Base-by-base conservation (phyloP, 1,284 basidiomycete genomes). In the Sporisorium graminicola region DNA sequence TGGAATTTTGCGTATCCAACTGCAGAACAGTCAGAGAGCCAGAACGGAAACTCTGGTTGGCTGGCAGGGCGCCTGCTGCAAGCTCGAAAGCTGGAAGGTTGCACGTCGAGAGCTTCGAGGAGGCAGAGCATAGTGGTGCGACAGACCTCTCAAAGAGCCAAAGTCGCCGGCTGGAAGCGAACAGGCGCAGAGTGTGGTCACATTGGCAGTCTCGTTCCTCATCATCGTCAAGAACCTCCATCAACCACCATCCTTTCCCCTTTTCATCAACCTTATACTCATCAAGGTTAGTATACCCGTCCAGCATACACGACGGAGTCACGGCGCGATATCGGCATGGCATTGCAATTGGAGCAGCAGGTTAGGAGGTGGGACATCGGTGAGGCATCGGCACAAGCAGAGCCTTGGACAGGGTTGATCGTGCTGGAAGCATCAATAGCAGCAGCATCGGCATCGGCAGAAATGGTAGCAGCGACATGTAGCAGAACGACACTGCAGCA, bases 201-300 rank as follows among this genome's bases (percentile, higher is more conserved):
- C 27, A 10, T 20, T 18, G n/a, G 43, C 29, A 35, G 43, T 35
- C 42, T 47, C 12, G 22, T 18, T 40, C 22, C 37, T 63, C 59
- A 26, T 61, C 67, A 43, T 65, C 67, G 26, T 59, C 58, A 13
- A 13, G 22, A 8, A 53, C 46, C 31, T 56, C 47, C 63, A 72
- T 58, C 69, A 72, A 62, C 52, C 69, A 72, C 51, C 69, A 66
- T n/a, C 46, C 69, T 52, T 58, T 31, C 22, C 35, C 56, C 56
- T n/a, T 22, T 72, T 66, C 59, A 65, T 65, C 63, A 65, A 72
- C 69, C 59, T 56, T 53, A 72, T 59, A 72, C 53, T 62, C 50
- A 62, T 72, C 64, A 72, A 72, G 69, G 69, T 72, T 66, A 62
- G 69, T 72, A 62, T 31, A 40, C 24, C 42, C 27, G 43, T 14